Evolutionary conservation across 2,329 filamentous ascomycete genomes (phyloP).

Genomic region (Colletotrichum incanum): DNA sequence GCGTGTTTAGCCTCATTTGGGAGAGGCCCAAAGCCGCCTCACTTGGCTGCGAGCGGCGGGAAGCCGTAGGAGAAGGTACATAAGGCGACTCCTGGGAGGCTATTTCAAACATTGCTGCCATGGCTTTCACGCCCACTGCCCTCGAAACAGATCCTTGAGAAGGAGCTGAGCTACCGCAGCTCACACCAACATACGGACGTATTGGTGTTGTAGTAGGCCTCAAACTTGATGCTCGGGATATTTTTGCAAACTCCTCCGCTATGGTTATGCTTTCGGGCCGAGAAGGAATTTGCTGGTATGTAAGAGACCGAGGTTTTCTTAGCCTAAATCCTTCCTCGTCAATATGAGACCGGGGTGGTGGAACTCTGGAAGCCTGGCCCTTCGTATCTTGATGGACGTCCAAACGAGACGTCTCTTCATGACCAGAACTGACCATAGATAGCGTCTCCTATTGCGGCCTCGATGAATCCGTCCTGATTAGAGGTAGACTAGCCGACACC

Average conservation of each 20-base stretch:
- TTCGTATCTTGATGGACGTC: too few relatives aligned
- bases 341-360: background rate
- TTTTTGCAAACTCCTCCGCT: conserved; percentile 28
- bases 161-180: conserved; percentile 2
- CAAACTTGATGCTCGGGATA: conserved; percentile 26
- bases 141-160: conserved; percentile 48
- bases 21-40: conserved; percentile 15
- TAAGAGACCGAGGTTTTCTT: background rate
- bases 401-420: background rate
- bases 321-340: background rate
- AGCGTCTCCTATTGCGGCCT: conserved; percentile 24
- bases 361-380: background rate
- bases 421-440: background rate
- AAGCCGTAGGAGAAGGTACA: conserved; percentile 34
- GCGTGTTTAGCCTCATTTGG: conserved; percentile 43
- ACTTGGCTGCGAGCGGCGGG: conserved; percentile 12
- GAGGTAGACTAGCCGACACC: background rate
- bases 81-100: conserved; percentile 48
- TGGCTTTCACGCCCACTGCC: conserved; percentile 60
- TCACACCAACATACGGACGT: conserved; percentile 1
- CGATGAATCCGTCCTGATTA: background rate
- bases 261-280: conserved; percentile 29
- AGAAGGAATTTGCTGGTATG: background rate
- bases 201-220: conserved; percentile 10
- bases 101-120: conserved; percentile 68